phyloP scores from a whole-genome alignment of 345 rosid genomes.

The Brassica carinata region DNA sequence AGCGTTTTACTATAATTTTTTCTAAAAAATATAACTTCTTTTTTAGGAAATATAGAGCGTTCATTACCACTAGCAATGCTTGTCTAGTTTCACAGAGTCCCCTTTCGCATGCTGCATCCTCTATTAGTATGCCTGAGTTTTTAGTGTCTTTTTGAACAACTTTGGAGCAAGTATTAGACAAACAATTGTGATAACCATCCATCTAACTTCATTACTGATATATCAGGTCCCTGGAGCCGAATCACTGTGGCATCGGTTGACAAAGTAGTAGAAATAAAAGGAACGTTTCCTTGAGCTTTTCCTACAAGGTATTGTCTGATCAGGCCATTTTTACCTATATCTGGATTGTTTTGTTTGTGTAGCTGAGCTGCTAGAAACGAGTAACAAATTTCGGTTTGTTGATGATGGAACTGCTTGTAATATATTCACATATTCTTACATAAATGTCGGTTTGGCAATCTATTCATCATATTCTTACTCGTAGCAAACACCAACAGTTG shows the following conservation, averaged over 20 bases:
- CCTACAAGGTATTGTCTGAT: conserved; percentile 21
- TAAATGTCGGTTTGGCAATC: background rate
- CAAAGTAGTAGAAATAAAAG: conserved; percentile 83
- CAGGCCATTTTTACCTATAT: background rate
- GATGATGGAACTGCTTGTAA: conserved; percentile 72
- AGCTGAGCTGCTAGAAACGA: background rate
- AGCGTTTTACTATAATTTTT: no score
- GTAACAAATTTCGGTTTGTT: background rate
- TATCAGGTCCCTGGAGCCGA: conserved; percentile 89
- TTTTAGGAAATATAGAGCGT: no score
- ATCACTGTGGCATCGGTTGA: conserved; percentile 91
- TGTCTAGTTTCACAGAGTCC: background rate
- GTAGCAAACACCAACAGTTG: background rate
- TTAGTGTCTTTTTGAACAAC: background rate
- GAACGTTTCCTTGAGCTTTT: conserved; percentile 80
- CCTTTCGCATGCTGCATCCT: background rate
- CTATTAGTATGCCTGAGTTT: background rate
- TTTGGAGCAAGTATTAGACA: background rate
- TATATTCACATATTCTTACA: no score
- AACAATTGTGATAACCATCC: background rate
- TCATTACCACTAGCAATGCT: background rate
- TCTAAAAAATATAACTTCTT: no score
- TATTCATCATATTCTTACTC: background rate
- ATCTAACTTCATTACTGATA: conserved; percentile 14
- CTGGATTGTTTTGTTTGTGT: background rate